phyloP scores from a whole-genome alignment of 495 filamentous ascomycete genomes.

The Endocarpon pusillum region DNA sequence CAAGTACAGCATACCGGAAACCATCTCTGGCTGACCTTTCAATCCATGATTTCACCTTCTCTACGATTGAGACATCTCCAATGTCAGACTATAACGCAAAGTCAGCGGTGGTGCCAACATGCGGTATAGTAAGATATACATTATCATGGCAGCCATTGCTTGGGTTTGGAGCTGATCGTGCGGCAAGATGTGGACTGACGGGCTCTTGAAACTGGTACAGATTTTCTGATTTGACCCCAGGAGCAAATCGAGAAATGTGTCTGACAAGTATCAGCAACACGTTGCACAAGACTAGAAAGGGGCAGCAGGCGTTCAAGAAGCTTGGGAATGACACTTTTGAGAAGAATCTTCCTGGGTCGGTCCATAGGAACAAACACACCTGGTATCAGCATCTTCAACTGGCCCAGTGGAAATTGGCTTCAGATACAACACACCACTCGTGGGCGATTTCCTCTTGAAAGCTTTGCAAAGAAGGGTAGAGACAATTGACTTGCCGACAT shows the following conservation, averaged over 20 bases:
- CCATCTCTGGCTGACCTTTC: constrained; percentile 18
- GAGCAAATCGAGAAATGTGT: constrained; percentile 39
- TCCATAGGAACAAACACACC: constrained; percentile 23
- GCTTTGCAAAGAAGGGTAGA: constrained; percentile 52
- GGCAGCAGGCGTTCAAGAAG: too few species aligned
- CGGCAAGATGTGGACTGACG: constrained; percentile 59
- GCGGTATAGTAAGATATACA: background rate
- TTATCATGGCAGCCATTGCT: constrained; percentile 8
- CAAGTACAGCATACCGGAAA: constrained; percentile 38
- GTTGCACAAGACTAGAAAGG: background rate
- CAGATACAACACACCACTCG: constrained; percentile 40
- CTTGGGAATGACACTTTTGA: too few species aligned
- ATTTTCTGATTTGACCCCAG: constrained; percentile 35
- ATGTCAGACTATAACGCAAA: constrained; percentile 8
- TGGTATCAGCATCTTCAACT: constrained; percentile 45
- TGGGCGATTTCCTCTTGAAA: constrained; percentile 26
- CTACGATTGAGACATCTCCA: constrained; percentile 16
- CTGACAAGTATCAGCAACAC: constrained; percentile 14
- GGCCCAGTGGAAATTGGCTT: constrained; percentile 66
- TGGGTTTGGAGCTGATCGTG: constrained; percentile 21
- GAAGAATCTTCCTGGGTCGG: too few species aligned
- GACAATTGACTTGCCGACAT: constrained; percentile 65
- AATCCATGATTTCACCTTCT: too few species aligned
- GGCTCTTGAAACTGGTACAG: constrained; percentile 55
- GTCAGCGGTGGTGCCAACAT: background rate